Conservation (phyloP, 2,329 filamentous ascomycete genomes). For the Diaporthe citrichinensis region DNA sequence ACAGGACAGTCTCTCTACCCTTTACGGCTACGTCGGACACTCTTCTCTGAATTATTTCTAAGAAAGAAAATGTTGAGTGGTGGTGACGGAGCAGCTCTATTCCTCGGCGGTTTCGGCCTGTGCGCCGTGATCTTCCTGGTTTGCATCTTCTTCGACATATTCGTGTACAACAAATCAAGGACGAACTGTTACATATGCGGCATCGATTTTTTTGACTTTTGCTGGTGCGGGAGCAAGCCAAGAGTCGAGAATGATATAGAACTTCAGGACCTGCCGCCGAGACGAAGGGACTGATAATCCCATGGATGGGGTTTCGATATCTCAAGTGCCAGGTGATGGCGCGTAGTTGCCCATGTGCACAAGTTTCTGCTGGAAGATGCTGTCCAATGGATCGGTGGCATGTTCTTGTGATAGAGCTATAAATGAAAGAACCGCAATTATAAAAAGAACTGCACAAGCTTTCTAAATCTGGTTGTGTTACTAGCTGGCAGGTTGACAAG, state of each 20-base stretch:
- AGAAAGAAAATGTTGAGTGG: neutral
- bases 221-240: conserved; percentile 30
- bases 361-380: rapidly evolving
- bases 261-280: neutral
- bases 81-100: conserved; percentile 29
- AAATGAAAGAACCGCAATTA: too few relatives aligned
- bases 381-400: neutral
- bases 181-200: conserved; percentile 34
- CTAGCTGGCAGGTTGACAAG: too few relatives aligned
- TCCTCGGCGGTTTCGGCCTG: conserved; percentile 30
- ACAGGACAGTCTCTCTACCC: neutral
- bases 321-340: too few relatives aligned
- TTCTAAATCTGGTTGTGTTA: too few relatives aligned
- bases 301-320: neutral
- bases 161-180: neutral
- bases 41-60: too few relatives aligned
- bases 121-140: conserved; percentile 10
- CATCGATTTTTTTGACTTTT: conserved; percentile 17
- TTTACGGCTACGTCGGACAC: too few relatives aligned
- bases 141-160: conserved; percentile 21
- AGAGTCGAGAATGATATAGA: neutral
- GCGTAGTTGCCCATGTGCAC: neutral
- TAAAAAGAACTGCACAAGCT: too few relatives aligned
- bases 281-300: neutral
- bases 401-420: neutral